Evolutionary conservation across 768 basidiomycete species (phyloP), one percentile per base, ranked within the genome.

Genomic region (Leccinum boreale): DNA sequence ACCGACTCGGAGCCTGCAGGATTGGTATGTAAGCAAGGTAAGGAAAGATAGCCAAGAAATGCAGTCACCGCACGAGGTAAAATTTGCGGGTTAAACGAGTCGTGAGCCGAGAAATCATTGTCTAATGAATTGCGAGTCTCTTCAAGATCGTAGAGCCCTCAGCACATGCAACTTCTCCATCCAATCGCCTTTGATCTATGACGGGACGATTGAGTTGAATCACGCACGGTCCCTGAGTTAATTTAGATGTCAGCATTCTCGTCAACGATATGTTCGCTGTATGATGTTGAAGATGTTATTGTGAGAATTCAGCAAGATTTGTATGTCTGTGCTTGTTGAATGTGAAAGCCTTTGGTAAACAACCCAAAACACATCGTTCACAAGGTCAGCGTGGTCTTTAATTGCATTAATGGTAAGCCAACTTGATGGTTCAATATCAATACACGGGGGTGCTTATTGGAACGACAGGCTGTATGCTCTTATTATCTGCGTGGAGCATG

Each of bases 401-500:
- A 11, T 42, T 28, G 26, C 26, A 28, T 28, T 39, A 19, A 70
- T 69, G 68, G 68, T 62, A 51, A 57, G 29, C 8, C 9, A 8
- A 44, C 21, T n/a, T 44, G 42, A 15, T 12, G 1, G 35, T 17
- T n/a, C 15, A 7, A 19, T 10, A 24, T n/a, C 15, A 7, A 19
- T 10, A 24, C 5, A 1, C n/a, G 12, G 42, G 0, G 28, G 7
- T 39, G 3, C 35, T 68, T 17, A 70, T 42, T 1, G 2, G 61
- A 45, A 31, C 48, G 4, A 39, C 44, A 88, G 87, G 68, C 68
- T 7, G 79, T 87, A 0, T 90, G 89, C 65, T 74, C 78, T 48
- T 90, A 76, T 70, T 89, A 79, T 65, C 66, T 86, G 45, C 80
- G 82, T 15, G 89, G 88, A 7, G 64, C 73, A 35, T 90, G 89